Percentiles rank a stretch among this genome's conserved stretches.
phyloP scores from a whole-genome alignment of 352 stramenopile genomes.

The Phytophthora ramorum region DNA sequence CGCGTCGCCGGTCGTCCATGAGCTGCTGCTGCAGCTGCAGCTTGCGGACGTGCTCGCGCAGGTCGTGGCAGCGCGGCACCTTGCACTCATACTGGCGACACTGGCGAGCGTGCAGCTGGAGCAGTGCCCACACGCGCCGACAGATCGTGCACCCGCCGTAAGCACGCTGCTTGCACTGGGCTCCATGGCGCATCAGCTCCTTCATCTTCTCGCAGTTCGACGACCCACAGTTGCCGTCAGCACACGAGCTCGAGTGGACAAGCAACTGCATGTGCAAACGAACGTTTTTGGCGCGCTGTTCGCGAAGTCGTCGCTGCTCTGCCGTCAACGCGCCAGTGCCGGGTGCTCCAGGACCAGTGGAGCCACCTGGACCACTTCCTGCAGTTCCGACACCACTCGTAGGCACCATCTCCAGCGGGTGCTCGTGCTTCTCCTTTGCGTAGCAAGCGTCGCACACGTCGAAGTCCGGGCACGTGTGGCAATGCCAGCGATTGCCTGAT shows the following conservation, averaged over 20 bases:
- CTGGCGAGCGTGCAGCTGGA: slow-evolving; percentile 97
- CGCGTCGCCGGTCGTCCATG: slow-evolving; percentile 96
- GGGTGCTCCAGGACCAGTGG: slow-evolving; percentile 26
- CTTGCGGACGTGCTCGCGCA: slow-evolving; percentile 95
- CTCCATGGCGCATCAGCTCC: slow-evolving; percentile 95
- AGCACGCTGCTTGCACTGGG: slow-evolving; percentile 92
- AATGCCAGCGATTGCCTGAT: slow-evolving; percentile 90
- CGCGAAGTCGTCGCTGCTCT: slow-evolving; percentile 71
- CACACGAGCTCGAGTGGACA: slow-evolving; percentile 96
- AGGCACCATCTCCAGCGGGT: slow-evolving; percentile 83
- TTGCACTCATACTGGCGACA: slow-evolving; percentile 95
- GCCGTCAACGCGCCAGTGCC: slow-evolving; percentile 51
- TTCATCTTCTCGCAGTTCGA: slow-evolving; percentile 99
- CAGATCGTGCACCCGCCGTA: slow-evolving; percentile 96
- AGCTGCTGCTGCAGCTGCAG: slow-evolving; percentile 97
- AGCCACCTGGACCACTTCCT: slow-evolving; percentile 13
- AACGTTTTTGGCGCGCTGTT: slow-evolving; percentile 95
- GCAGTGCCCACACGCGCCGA: slow-evolving; percentile 96
- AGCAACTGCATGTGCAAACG: slow-evolving; percentile 98
- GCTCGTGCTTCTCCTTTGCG: slow-evolving; percentile 84
- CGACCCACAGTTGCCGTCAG: slow-evolving; percentile 92
- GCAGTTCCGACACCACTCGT: slow-evolving; percentile 50
- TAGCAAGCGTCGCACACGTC: slow-evolving; percentile 91
- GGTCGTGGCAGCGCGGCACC: slow-evolving; percentile 96
- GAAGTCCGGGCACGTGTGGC: slow-evolving; percentile 88